Evolutionary conservation across 2,329 filamentous ascomycete species (phyloP), one percentile per base, ranked within the genome.

Genomic region (Juglanconis oblonga): DNA sequence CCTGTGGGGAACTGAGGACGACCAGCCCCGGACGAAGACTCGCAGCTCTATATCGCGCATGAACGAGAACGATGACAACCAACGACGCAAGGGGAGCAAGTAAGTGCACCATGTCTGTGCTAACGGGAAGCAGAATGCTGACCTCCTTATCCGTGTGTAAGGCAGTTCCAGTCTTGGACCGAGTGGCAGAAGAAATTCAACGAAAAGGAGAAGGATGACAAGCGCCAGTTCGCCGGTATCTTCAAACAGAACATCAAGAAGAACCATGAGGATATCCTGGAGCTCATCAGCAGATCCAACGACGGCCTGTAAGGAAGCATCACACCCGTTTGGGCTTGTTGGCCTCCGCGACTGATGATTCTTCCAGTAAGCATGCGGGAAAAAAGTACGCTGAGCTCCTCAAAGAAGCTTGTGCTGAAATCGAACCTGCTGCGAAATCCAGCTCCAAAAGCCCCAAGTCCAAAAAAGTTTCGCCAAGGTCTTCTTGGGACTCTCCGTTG

Each of bases 301-400:
- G 51, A 67, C 8, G 63, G 68, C 7, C 62, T 74, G 74, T 75
- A 52, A 67, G 70, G 57, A 11, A 33, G 14, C 10, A 44, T 36
- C 13, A 36, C 47, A 10, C 8, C 29, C 50, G 33, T 2, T 33
- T 2, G 10, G 31, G 11, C n/a, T n/a, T 29, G n/a, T 38, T 17
- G 31, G 51, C 9, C 13, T 24, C 2, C n/a, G 11, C 24, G 24
- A 56, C 36, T 57, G 29, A 62, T 38, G 11, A 10, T 11, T 1
- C 32, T 3, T 10, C 8, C 17, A 64, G 62, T 8, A 47, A 17
- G 13, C 51, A 51, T 29, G 42, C 49, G 38, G 45, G 53, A 35
- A 53, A 32, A 11, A 62, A 49, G 45, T 61, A 58, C 56, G 36
- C 54, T 42, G 52, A 52, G 13, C 55, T 63, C 14, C 42, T 59